Evolutionary conservation across 1,284 basidiomycete species (phyloP), one percentile per base, ranked within the genome.

Genomic region (Puccinia hordei): DNA sequence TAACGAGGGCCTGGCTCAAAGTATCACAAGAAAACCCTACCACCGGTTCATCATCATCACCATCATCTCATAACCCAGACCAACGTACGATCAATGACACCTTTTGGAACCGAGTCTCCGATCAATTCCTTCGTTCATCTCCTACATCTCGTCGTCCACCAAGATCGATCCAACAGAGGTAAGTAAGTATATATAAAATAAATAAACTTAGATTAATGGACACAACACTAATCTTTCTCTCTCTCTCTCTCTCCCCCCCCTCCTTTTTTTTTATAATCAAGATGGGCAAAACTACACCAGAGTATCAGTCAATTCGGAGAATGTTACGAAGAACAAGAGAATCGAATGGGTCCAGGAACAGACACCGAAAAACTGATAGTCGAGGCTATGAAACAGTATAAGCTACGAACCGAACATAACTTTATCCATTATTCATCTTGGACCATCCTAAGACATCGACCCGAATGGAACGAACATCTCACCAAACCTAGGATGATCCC

Each of bases 301-400:
- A 73, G 71, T n/a, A 73, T 73, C 71, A 73, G 71, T 22, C 71
- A 73, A 24, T 73, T 73, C 51, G 71, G 51, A 4, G 71, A 73
- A 33, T 57, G 30, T 17, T 73, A 73, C 22, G 71, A n/a, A 17
- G 71, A 73, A 22, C 49, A 55, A 22, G 71, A 73, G 35, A 24
- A 0, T 2, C 71, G 53, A 22, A 8, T 73, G 4, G 3, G 15
- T 3, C 6, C 33, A 0, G 49, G 30, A 4, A 57, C 71, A 13
- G 6, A 4, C 1, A 57, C 49, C 19, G 71, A 73, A n/a, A 6
- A 15, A 1, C 6, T 73, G n/a, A 35, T 55, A 15, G 30, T 73
- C 17, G 71, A 73, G 33, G 51, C 71, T 0, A 9, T 73, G 35
- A 73, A 73, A 13, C 22, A 12, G 6, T 73, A 57, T n/a, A 73